These are phyloP conservation scores for Ogataea minuta DNA, from an alignment of 805 yeast species.

Conservation along the genomic window DNA sequence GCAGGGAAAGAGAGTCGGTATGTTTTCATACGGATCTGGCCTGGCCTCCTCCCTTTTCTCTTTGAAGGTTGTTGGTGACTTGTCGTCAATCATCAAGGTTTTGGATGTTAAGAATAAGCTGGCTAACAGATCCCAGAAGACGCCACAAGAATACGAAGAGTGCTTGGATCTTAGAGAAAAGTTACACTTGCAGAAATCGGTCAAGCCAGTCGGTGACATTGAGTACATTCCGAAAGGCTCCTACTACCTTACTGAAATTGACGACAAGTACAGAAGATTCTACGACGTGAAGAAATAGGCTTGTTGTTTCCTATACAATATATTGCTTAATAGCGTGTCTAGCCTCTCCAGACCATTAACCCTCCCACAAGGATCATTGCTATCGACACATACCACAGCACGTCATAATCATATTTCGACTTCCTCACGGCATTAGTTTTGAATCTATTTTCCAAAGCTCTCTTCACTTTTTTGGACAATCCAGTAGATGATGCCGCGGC, in stretches of 20 bases:
- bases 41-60: conserved; percentile 89
- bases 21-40: conserved; percentile 98
- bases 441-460: conserved; percentile 76
- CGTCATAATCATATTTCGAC: conserved; percentile 40
- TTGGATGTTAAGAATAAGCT: conserved; percentile 70
- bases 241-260: conserved; percentile 79
- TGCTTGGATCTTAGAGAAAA: conserved; percentile 85
- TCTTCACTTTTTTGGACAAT: conserved; percentile 48
- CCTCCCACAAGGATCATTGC: conserved; percentile 37
- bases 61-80: conserved; percentile 76
- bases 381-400: conserved; percentile 58
- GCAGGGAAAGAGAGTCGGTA: conserved; percentile 81
- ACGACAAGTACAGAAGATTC: conserved; percentile 83
- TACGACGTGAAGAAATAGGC: conserved; percentile 65
- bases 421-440: conserved; percentile 68
- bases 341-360: conserved; percentile 25
- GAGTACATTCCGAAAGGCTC: conserved; percentile 72
- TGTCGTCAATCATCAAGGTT: conserved; percentile 58
- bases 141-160: conserved; percentile 80
- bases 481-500: conserved; percentile 34
- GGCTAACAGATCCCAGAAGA: conserved; percentile 56
- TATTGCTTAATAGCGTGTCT: conserved; percentile 8
- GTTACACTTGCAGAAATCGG: conserved; percentile 78
- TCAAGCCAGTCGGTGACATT: conserved; percentile 74
- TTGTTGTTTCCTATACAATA: conserved; percentile 2